Evolutionary conservation across 2,329 filamentous ascomycete species (phyloP), one percentile per base, ranked within the genome.

Genomic region (Xylaria digitata): DNA sequence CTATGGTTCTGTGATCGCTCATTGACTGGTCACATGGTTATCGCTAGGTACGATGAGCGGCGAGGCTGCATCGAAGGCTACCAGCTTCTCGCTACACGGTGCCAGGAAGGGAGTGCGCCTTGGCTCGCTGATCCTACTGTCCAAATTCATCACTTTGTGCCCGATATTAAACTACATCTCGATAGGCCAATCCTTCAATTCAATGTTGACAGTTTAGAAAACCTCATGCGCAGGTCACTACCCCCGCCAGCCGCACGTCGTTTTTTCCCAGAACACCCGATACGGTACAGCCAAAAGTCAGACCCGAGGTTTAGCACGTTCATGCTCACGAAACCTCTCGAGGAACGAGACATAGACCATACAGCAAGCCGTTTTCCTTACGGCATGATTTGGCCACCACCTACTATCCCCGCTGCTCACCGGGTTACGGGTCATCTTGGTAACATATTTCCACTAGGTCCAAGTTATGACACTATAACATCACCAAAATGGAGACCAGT

Each of bases 1-100:
- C 83, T 97, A 70, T 97, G 94, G 94, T 95, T 97, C 75, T 87
- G 89, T 66, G 93, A 97, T 78, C 85, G 83, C 1, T 86, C 89
- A 34, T 84, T 93, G 54, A 90, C 86, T 1, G 94, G 94, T 0
- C 91, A 91, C 75, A 79, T 97, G 48, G 84, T 97, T 30, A 75
- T 97, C 45, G 85, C 86, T n/a, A 89, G 92, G 13, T 97, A 94
- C 75, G 89, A 97, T 75, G 86, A 89, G 52, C 81, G 86, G 3
- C 84, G 87, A 49, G 91, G 90, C 17, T 90, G 89, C 72, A 97
- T 97, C 63, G 92, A 96, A 79, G 93, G 88, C 2, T 93, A 94
- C 76, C 87, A 90, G 17, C 81, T 97, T 17, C 81, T 94, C 3
- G 92, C 92, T 1, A 86, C 89, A 59, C 85, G 89, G 59, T 81